A percentile compares a stretch with the other conserved stretches of the same genome.
Conservation (phyloP, 805 yeast genomes). For the Aciculoconidium aculeatum region DNA sequence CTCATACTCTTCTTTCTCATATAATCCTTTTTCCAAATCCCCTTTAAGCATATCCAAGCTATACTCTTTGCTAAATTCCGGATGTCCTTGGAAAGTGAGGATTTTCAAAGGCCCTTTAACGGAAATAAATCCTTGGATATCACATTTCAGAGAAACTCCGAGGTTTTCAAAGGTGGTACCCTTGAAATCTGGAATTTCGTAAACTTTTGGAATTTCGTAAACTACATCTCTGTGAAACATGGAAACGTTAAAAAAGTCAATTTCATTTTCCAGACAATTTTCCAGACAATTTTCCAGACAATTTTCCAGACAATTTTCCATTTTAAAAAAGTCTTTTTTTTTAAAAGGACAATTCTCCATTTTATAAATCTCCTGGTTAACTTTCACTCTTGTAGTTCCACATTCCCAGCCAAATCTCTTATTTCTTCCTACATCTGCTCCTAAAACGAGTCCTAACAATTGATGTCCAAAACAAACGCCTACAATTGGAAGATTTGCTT, state of each 20-base stretch:
- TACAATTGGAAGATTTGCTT: conserved; percentile 38
- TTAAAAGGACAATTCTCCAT: conserved; percentile 20
- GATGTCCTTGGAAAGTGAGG: conserved; percentile 84
- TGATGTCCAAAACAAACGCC: conserved; percentile 92
- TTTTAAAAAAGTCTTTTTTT: too few relatives aligned
- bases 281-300: too few relatives aligned
- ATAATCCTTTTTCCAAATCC: conserved; percentile 11
- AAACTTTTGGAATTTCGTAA: conserved; percentile 31
- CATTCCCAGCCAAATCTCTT: conserved; percentile 63
- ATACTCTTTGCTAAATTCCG: conserved; percentile 55
- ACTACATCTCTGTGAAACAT: conserved; percentile 37
- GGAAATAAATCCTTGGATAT: conserved; percentile 59
- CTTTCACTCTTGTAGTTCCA: conserved; percentile 47
- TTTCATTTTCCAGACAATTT: conserved; percentile 34
- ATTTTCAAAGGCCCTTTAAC: conserved; percentile 39
- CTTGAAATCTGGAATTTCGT: conserved; percentile 28
- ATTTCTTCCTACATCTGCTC: conserved; percentile 52
- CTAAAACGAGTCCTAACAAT: conserved; percentile 60
- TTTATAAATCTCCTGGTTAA: conserved; percentile 37
- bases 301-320: too few relatives aligned
- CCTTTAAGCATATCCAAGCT: conserved; percentile 20
- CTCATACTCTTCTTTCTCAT: conserved; percentile 23
- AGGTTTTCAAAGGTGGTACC: conserved; percentile 26
- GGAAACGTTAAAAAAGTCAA: conserved; percentile 46
- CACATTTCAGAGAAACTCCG: conserved; percentile 52